Evolutionary conservation across 1,284 basidiomycete species (phyloP), one percentile per base, ranked within the genome.

Genomic region (Fomitopsis pinicola): DNA sequence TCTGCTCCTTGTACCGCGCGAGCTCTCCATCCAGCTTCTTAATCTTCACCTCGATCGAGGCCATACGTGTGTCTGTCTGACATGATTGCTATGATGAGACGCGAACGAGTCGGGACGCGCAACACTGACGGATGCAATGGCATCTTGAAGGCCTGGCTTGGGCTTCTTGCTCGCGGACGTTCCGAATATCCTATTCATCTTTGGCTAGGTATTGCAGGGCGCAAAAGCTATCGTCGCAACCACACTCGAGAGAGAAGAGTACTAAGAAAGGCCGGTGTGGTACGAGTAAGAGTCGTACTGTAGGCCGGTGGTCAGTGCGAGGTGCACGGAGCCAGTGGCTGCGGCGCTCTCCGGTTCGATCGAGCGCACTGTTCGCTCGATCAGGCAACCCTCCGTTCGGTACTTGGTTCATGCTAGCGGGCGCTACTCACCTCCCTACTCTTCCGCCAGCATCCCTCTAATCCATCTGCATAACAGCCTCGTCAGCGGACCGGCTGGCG

Each of bases 1-100:
- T 95, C 77, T 98, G 97, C 62, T 96, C 94, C 76, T 97, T 95
- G 80, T 98, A 99, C 59, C 93, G 83, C 45, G 81, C 83, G 36
- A 99, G 84, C 73, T 99, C 97, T 5, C 89, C 94, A 73, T 99
- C 97, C 28, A 99, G 85, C 75, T 99, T 98, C 78, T 92, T 92
- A 68, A 99, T 83, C 82, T 99, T 99, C 72, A 98, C 95, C 75
- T 99, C 95, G 67, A 98, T 94, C 9, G 91, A 88, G 55, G 91
- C 91, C 71, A 95, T 86, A 52, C 97, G 87, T 0, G 85, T 76
- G 75, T 99, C 97, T 72, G 96, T 98, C 88, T 96, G 71, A 59
- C 66, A 52, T 69, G 64, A 57, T 40, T 38, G 66, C 19, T 56
- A 48, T 61, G 55, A 45, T 62, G 38, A 66, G 48, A 45, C 42